Percentiles rank a stretch among this genome's conserved stretches.
phyloP scores from a whole-genome alignment of 139 green algal genomes.

The Mesotaenium endlicherianum region DNA sequence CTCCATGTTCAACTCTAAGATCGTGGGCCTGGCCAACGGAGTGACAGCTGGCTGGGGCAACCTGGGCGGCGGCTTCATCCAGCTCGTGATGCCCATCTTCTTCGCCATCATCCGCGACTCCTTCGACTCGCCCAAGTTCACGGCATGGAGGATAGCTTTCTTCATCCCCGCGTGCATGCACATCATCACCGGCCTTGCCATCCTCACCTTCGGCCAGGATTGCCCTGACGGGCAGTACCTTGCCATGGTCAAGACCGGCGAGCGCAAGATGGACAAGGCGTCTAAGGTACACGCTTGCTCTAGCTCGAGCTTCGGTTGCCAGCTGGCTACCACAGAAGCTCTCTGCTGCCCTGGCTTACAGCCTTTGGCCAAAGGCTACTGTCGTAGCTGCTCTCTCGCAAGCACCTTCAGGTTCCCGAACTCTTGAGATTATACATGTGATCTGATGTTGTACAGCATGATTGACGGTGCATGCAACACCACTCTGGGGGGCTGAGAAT shows the following conservation, averaged over 20 bases:
- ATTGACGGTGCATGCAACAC: too few species aligned
- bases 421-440: too few species aligned
- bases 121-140: conserved; percentile 49
- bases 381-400: too few species aligned
- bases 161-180: conserved; percentile 77
- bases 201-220: conserved; percentile 69
- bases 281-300: too few species aligned
- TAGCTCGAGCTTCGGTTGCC: too few species aligned
- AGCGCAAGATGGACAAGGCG: conserved; percentile 6
- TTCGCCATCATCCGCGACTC: conserved; percentile 59
- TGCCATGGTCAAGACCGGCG: conserved; percentile 61
- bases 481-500: too few species aligned
- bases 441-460: too few species aligned
- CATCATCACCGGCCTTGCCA: conserved; percentile 61
- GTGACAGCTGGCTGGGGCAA: conserved; percentile 86
- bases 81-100: conserved; percentile 91
- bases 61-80: conserved; percentile 72
- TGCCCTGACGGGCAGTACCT: conserved; percentile 82
- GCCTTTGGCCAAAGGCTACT: too few species aligned
- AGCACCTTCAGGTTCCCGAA: too few species aligned
- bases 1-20: conserved; percentile 82
- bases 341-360: too few species aligned
- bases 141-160: conserved; percentile 85
- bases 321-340: too few species aligned
- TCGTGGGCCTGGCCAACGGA: conserved; percentile 89